phyloP scores from a whole-genome alignment of 192 early-diverging fungal species.

The Chytriomyces hyalinus region DNA sequence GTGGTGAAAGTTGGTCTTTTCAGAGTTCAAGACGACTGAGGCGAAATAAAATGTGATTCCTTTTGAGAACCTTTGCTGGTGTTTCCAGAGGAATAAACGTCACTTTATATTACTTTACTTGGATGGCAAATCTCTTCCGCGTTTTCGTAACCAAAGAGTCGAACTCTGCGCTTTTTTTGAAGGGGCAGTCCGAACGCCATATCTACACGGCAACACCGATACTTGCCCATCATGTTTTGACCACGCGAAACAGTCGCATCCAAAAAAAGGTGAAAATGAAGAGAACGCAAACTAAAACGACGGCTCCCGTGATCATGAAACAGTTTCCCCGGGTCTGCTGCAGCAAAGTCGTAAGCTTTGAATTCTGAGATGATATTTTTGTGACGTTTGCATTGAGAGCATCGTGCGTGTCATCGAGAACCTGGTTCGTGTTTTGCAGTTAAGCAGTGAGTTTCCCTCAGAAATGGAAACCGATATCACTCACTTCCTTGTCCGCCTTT shows the following conservation, averaged over 20 bases:
- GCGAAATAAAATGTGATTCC: no score
- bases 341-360: constrained; percentile 5
- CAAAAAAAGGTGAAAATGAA: constrained; percentile 21
- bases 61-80: no score
- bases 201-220: no score
- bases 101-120: no score
- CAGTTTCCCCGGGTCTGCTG: constrained; percentile 14
- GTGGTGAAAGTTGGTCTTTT: constrained; percentile 16
- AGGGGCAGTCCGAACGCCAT: no score
- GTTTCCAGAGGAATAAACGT: no score
- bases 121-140: no score
- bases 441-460: not conserved
- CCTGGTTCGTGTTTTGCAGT: not conserved
- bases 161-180: no score
- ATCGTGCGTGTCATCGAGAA: constrained; percentile 7
- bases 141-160: no score
- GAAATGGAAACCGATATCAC: not conserved
- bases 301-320: constrained; percentile 2
- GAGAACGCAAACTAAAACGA: constrained; percentile 6
- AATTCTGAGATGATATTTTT: not conserved
- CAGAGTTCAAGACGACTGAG: constrained; percentile 1
- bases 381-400: constrained; percentile 9
- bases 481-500: not conserved
- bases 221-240: no score
- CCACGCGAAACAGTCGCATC: constrained; percentile 17